A percentile compares a stretch with the other conserved stretches of the same genome.
phyloP scores from a whole-genome alignment of 352 stramenopile species.

The Phytophthora sojae region DNA sequence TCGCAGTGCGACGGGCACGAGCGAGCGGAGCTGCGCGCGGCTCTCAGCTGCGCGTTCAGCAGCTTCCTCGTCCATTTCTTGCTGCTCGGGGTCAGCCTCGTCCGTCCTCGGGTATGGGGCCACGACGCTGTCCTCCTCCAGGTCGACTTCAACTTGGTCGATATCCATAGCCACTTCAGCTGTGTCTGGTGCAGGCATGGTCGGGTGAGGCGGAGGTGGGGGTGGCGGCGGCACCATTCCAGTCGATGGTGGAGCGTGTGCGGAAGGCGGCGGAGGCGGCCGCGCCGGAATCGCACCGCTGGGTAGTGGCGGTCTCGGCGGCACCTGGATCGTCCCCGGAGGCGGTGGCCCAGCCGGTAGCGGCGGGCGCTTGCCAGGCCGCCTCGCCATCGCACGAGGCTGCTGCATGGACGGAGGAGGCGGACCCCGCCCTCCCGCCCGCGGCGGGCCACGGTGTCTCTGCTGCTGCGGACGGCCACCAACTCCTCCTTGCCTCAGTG shows the following conservation, averaged over 20 bases:
- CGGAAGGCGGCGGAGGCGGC: constrained; percentile 50
- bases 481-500: constrained; percentile 16
- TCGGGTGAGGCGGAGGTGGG: constrained; percentile 9
- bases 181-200: not conserved
- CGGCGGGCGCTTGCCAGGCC: constrained; percentile 71
- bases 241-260: constrained; percentile 11
- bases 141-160: not conserved
- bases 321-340: constrained; percentile 69
- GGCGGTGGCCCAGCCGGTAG: constrained; percentile 62
- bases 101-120: constrained; percentile 13
- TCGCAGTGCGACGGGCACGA: constrained; percentile 69
- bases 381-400: constrained; percentile 24
- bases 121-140: constrained; percentile 24
- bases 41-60: constrained; percentile 43
- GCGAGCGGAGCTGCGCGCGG: constrained; percentile 55
- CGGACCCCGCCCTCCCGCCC: not conserved
- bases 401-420: constrained; percentile 21
- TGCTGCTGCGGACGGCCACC: constrained; percentile 19
- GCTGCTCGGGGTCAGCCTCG: constrained; percentile 2
- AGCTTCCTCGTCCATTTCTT: constrained; percentile 42
- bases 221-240: constrained; percentile 20
- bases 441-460: constrained; percentile 6
- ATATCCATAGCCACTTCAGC: not conserved
- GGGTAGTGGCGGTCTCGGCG: constrained; percentile 61
- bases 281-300: constrained; percentile 41